phyloP scores from a whole-genome alignment of 2,329 filamentous ascomycete genomes.

The Cercospora zeae-maydis region DNA sequence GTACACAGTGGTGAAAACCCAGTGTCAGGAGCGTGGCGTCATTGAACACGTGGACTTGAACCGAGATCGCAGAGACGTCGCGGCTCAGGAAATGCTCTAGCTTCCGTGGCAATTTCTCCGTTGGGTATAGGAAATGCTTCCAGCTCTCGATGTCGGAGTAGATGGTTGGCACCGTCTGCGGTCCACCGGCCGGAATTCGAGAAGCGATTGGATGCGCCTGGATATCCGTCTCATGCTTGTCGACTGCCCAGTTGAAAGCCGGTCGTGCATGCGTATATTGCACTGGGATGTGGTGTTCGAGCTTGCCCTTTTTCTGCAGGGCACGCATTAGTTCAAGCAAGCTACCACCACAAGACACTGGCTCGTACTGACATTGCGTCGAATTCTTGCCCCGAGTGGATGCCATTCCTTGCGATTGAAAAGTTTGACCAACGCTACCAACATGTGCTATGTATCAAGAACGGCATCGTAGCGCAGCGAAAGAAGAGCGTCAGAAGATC shows the following conservation, averaged over 20 bases:
- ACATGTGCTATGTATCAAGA: conserved; percentile 3
- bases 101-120: neutral
- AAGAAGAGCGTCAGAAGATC: neutral
- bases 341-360: neutral
- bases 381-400: conserved; percentile 3
- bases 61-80: neutral
- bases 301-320: neutral
- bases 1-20: neutral
- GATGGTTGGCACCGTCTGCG: neutral
- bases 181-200: neutral
- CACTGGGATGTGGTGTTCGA: conserved; percentile 3
- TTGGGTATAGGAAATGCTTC: neutral
- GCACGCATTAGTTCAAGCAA: neutral
- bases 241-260: neutral
- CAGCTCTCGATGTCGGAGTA: neutral
- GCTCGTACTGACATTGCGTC: neutral
- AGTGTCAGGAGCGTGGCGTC: neutral
- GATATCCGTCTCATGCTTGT: neutral
- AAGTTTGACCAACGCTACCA: neutral
- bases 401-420: neutral
- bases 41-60: neutral
- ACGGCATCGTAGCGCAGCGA: neutral
- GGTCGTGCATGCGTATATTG: neutral
- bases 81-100: neutral
- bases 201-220: neutral